Conservation (phyloP, 768 basidiomycete genomes). For the Baorangia bicolor region DNA sequence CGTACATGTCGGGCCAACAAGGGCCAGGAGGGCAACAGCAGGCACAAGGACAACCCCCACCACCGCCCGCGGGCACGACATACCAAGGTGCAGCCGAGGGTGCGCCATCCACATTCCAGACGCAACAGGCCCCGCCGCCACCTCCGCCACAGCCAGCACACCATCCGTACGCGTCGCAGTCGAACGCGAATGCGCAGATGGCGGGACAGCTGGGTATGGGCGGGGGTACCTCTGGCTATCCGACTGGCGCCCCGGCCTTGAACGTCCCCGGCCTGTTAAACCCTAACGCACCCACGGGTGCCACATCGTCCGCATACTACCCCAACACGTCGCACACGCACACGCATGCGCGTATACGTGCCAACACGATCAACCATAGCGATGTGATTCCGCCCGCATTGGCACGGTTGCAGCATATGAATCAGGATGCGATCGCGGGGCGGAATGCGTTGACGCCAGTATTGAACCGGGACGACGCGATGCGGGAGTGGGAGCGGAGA, state of each 20-base stretch:
- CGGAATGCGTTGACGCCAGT: slow-evolving; percentile 91
- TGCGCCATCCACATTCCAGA: slow-evolving; percentile 18
- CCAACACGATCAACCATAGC: slow-evolving; percentile 87
- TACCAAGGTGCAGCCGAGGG: slow-evolving; percentile 24
- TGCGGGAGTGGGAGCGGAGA: slow-evolving; percentile 93
- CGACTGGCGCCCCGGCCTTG: slow-evolving; percentile 15
- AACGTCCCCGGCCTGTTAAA: slow-evolving; percentile 31
- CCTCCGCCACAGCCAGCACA: slow-evolving; percentile 22
- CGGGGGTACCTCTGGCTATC: slow-evolving; percentile 18
- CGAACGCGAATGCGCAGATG: slow-evolving; percentile 20
- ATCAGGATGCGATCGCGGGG: slow-evolving; percentile 67
- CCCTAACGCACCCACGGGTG: slow-evolving; percentile 44
- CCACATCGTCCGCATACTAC: slow-evolving; percentile 64
- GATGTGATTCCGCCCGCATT: slow-evolving; percentile 94
- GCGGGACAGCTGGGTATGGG: slow-evolving; percentile 18
- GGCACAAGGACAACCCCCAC: slow-evolving; percentile 13
- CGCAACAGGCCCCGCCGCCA: slow-evolving; percentile 32
- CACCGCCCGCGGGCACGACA: slow-evolving; percentile 12
- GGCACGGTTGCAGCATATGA: slow-evolving; percentile 86
- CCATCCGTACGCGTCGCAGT: slow-evolving; percentile 27
- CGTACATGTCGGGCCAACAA: slow-evolving; percentile 65
- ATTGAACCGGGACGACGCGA: slow-evolving; percentile 90
- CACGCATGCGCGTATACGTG: slow-evolving; percentile 61
- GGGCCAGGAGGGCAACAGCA: slow-evolving; percentile 35
- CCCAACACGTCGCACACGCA: slow-evolving; percentile 33